Evolutionary conservation across 2,329 filamentous ascomycete species (phyloP), one percentile per base, ranked within the genome.

Genomic region (Metarhizium humberi): DNA sequence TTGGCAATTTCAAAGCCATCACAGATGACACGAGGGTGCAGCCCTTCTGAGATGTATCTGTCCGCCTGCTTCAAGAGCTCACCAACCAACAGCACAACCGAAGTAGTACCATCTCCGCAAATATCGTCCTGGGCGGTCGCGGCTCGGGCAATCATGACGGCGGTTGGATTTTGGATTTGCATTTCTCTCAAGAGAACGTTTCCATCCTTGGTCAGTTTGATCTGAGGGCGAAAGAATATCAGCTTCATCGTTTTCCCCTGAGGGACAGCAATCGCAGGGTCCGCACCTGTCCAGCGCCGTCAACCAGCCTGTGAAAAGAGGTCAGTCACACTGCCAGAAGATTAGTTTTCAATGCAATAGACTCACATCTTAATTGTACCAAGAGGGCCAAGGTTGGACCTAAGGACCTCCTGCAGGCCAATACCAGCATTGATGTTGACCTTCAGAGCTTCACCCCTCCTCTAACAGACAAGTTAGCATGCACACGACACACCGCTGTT

Each of bases 71-170:
- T 99, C 69, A 99, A 76, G 58, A 99, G 84, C 78, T 99, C 94
- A 71, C 94, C 94, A 52, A 99, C 92, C 70, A 97, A 76, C 65
- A 99, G 77, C 53, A 99, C 94, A 34, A 96, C 92, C 50, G 91
- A 96, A 46, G 94, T 99, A 65, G 94, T 99, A 67, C 94, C 94
- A 72, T 99, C 94, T 67, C 94, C 94, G 64, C 90, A 95, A 65
- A 99, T 99, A 67, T 99, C 94, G 72, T 99, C 94, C 72, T 99
- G 92, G 62, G 94, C 94, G 42, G 94, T 99, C 56, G 94, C 94
- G 66, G 92, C 91, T 69, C 84, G 77, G 56, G 83, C 84, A 71
- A 87, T 87, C 83, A 87, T 87, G 59, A 94, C 94, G 62, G 94
- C 94, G 40, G 94, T 99, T 32, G 94, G 94, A 73, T 97, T 97